Evolutionary conservation across 2,329 filamentous ascomycete genomes (phyloP).

Genomic region (Metarhizium brunneum): DNA sequence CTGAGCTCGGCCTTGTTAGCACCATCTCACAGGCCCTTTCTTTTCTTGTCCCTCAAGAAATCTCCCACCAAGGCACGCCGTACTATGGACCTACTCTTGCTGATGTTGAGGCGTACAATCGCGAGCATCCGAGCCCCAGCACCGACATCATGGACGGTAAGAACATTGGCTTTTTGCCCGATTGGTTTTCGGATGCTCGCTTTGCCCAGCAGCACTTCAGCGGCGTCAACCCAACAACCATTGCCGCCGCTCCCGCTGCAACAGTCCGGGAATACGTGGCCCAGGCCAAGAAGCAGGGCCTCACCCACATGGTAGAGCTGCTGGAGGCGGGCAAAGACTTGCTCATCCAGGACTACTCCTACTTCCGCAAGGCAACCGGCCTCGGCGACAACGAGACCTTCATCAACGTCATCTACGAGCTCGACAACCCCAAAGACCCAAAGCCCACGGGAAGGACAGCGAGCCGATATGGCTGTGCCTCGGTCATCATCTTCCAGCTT

Average conservation of each 20-base stretch:
- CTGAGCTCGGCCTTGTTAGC: not conserved
- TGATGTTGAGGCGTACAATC: constrained; percentile 21
- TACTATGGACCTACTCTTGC: not conserved
- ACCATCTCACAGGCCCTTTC: not conserved
- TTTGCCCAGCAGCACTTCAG: constrained; percentile 36
- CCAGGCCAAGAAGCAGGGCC: constrained; percentile 22
- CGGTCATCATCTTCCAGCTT: constrained; percentile 34
- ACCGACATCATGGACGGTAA: constrained; percentile 23
- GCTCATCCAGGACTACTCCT: constrained; percentile 35
- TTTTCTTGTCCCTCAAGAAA: not conserved
- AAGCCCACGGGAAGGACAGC: too few species aligned
- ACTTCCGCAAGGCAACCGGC: constrained; percentile 29
- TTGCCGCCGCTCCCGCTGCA: constrained; percentile 27
- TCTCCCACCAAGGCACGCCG: not conserved
- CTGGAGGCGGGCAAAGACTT: constrained; percentile 17
- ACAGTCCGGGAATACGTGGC: constrained; percentile 25
- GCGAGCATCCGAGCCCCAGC: constrained; percentile 22
- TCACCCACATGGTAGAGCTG: constrained; percentile 23
- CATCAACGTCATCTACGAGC: constrained; percentile 15
- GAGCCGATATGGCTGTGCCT: constrained; percentile 26
- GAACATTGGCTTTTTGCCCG: constrained; percentile 24
- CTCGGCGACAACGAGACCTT: constrained; percentile 17
- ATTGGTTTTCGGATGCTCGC: constrained; percentile 33
- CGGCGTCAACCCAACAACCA: constrained; percentile 34
- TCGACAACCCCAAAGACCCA: not conserved